Base-by-base conservation (phyloP, 2,329 filamentous ascomycete species). In the Tolypocladium album region DNA sequence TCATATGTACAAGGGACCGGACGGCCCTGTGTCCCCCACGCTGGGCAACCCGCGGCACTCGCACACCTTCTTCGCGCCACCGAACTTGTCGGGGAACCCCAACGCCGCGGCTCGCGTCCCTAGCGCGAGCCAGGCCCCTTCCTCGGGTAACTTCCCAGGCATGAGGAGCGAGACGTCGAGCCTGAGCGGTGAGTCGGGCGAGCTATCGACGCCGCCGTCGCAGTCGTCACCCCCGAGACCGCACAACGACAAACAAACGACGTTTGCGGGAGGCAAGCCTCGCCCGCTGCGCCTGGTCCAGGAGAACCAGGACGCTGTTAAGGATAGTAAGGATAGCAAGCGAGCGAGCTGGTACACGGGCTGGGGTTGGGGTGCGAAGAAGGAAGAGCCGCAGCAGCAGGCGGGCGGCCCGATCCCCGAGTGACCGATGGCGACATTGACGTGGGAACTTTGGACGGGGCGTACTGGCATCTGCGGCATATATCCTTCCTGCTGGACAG, bases 241-340 rank as follows among this genome's bases (percentile, higher is more conserved):
- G 36, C 75, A 79, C 62, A 73, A 74, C 61, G 80, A 86, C 68
- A 83, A 84, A 71, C 76, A 78, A 61, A 83, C 80, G 43, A 84
- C 81, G 1, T 84, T 83, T 63, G 75, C 83, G 60, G 83, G 82
- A 4, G 85, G 85, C 53, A 94, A 94, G 74, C 86, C 95, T 61
- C 83, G 92, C 42, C 93, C 93, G 8, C 78, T 99, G 64, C 83
- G 93, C 20, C 80, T 99, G 38, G 92, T 97, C 55, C 89, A 94
- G 74, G 90, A 96, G 75, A 88, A 88, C 65, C 72, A 75, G 27
- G 82, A 83, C 57, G 70, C 70, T 2, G 74, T 78, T 62, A 78
- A 79, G 66, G 70, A 75, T 59, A 82, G 81, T 62, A 78, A 79
- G 66, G 70, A 75, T 59, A 82, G 81, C 67, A 88, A 87, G 76